phyloP scores from a whole-genome alignment of 1,284 basidiomycete species.

The Puccinia polysora region DNA sequence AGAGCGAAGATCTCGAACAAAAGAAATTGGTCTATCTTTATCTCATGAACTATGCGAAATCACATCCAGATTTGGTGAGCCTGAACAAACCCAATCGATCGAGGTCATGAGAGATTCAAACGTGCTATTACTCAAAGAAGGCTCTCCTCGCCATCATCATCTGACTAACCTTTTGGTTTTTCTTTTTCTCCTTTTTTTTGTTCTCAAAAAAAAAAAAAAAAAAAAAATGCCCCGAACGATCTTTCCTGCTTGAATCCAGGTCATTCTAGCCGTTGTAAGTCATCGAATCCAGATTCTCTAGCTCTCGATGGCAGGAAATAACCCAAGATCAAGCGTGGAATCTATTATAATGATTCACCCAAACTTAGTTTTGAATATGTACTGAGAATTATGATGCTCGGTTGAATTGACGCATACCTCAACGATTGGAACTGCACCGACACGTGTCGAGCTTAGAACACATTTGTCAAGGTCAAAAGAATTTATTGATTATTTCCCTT shows the following conservation, averaged over 20 bases:
- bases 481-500: not conserved
- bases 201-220: too few relatives aligned
- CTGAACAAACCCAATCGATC: not conserved
- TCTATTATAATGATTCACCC: slow-evolving; percentile 5
- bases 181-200: too few relatives aligned
- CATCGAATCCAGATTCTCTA: too few relatives aligned
- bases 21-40: slow-evolving; percentile 84
- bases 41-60: slow-evolving; percentile 82
- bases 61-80: slow-evolving; percentile 80
- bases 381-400: not conserved
- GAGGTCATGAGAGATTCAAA: slow-evolving; percentile 63
- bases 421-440: too few relatives aligned
- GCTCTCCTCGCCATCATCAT: not conserved
- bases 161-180: too few relatives aligned
- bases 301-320: too few relatives aligned
- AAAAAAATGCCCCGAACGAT: too few relatives aligned
- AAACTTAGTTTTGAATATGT: not conserved
- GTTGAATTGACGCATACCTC: too few relatives aligned
- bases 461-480: slow-evolving; percentile 74
- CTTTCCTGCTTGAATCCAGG: slow-evolving; percentile 7
- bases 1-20: slow-evolving; percentile 57
- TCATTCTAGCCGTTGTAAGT: slow-evolving; percentile 42
- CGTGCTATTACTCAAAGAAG: slow-evolving; percentile 23
- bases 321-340: too few relatives aligned
- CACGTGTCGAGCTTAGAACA: slow-evolving; percentile 61